Conservation (phyloP, 768 basidiomycete species). For the Leccinellum albellum region DNA sequence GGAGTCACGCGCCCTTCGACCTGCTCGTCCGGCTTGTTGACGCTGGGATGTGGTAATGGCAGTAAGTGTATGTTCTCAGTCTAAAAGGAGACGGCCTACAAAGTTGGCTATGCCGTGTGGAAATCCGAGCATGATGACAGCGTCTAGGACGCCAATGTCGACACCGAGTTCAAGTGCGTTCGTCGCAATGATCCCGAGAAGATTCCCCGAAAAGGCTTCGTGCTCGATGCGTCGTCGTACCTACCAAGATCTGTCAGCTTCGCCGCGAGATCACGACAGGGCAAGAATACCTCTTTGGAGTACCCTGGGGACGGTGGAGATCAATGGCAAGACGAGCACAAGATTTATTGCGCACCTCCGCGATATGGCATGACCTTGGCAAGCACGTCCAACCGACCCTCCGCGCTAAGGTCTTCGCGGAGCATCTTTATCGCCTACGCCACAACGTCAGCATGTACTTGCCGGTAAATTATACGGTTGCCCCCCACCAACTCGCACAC, state of each 20-base stretch:
- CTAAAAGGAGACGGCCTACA: conserved; percentile 39
- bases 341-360: conserved; percentile 52
- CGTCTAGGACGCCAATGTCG: conserved; percentile 87
- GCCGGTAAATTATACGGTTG: neutral
- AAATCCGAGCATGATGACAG: conserved; percentile 86
- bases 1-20: conserved; percentile 75
- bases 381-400: conserved; percentile 74
- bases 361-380: conserved; percentile 77
- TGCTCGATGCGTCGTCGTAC: conserved; percentile 81
- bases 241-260: conserved; percentile 31
- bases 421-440: conserved; percentile 76
- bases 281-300: conserved; percentile 52
- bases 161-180: conserved; percentile 89
- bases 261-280: neutral
- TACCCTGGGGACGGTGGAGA: conserved; percentile 47
- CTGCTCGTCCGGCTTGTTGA: conserved; percentile 88
- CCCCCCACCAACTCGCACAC: conserved; percentile 69
- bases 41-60: conserved; percentile 41
- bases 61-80: neutral
- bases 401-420: conserved; percentile 63
- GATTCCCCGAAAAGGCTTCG: conserved; percentile 79
- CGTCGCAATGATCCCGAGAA: conserved; percentile 85
- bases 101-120: conserved; percentile 78
- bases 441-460: conserved; percentile 13
- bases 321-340: neutral